These are phyloP conservation scores for Kurtzmaniella cleridarum DNA, from an alignment of 805 yeast species.

Conservation along the genomic window DNA sequence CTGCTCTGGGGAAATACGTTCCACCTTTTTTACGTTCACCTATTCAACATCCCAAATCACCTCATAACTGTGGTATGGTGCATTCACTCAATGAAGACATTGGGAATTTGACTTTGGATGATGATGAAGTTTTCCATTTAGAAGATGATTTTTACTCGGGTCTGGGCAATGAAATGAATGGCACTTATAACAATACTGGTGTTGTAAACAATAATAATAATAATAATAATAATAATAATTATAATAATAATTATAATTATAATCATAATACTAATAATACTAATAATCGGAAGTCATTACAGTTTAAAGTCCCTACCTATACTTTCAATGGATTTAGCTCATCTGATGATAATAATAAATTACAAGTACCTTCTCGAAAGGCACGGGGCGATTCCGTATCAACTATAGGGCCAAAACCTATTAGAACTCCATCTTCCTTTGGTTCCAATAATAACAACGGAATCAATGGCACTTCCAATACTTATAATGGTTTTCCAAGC, in stretches of 20 bases:
- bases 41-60: slow-evolving; percentile 20
- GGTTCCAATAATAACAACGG: too few species aligned
- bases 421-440: too few species aligned
- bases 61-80: slow-evolving; percentile 25
- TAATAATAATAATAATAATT: neutral
- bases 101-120: slow-evolving; percentile 25
- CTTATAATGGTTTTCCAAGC: slow-evolving; percentile 4
- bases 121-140: slow-evolving; percentile 36
- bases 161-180: neutral
- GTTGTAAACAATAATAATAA: neutral
- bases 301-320: slow-evolving; percentile 4
- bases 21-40: slow-evolving; percentile 42
- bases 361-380: too few species aligned
- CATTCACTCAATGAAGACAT: slow-evolving; percentile 21
- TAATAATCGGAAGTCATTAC: slow-evolving; percentile 1
- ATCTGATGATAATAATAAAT: neutral
- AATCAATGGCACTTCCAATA: slow-evolving; percentile 7
- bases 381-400: too few species aligned
- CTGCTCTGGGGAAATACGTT: slow-evolving; percentile 27
- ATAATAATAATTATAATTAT: neutral
- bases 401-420: too few species aligned
- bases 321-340: neutral
- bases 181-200: neutral
- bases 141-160: slow-evolving; percentile 32
- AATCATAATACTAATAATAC: too few species aligned